Base-by-base conservation (phyloP, 1,284 basidiomycete species). In the Ustilago nuda region DNA sequence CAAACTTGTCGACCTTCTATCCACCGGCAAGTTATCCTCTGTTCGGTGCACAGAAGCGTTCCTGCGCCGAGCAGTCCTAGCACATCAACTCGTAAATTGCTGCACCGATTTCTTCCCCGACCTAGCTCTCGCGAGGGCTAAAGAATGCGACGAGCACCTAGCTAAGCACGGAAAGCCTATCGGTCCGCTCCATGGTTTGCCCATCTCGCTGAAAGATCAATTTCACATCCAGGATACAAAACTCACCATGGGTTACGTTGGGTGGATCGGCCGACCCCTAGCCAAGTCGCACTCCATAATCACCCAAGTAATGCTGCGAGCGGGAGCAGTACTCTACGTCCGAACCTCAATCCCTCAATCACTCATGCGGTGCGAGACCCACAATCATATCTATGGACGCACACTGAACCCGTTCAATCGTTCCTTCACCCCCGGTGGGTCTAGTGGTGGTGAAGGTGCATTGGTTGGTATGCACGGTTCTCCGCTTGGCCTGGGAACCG, bases 321-420 rank as follows among this genome's bases (percentile, higher is more conserved):
- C 93, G 0, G 92, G 92, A n/a, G 92, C 91, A 0, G 89, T 93
- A 41, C 89, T 91, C 2, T 92, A 92, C 84, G 91, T 91, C 82
- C 94, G 94, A 86, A 94, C 92, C 23, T 95, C 94, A 82, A 88
- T 89, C 11, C 88, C 88, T 3, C 92, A 94, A 86, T 93, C 92
- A 0, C 90, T 95, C 89, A 90, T 95, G 67, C 90, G 92, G 2
- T 94, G 94, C 79, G 94, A 95, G 85, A 93, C 93, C 82, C 87
- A 86, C 13, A 95, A 95, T 82, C 92, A 93, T 6, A 86, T 95
- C 15, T 95, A 91, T 88, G 93, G 93, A 0, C 87, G 89, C 7
- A 91, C 92, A 0, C 87, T 87, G 35, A 93, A 94, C 82, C 93
- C 94, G 0, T 91, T 91, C 86, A 90, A 89, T 67, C 85, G 88